Evolutionary conservation across 768 basidiomycete species (phyloP).

Genomic region (Suillus paluster): DNA sequence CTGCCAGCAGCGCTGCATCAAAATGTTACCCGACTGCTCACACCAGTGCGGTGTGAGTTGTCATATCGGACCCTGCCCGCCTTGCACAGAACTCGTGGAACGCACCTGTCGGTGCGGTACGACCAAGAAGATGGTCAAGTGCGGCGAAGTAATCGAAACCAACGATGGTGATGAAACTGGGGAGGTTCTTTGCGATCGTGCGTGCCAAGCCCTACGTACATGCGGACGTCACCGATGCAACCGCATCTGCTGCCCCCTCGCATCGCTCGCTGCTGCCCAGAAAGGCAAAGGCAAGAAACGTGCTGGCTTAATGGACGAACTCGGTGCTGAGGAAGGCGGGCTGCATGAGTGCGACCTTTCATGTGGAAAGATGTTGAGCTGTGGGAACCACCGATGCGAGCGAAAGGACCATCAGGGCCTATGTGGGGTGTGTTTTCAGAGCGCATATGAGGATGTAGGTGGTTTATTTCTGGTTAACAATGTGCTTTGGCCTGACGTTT

Average conservation of each 20-base stretch:
- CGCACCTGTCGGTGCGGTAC: slow-evolving; percentile 88
- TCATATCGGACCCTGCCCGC: slow-evolving; percentile 80
- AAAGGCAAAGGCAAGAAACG: slow-evolving; percentile 71
- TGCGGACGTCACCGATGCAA: slow-evolving; percentile 90
- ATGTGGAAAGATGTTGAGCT: slow-evolving; percentile 72
- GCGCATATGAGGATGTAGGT: slow-evolving; percentile 89
- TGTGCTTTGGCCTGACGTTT: background rate
- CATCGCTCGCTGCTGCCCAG: slow-evolving; percentile 55
- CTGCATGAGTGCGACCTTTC: slow-evolving; percentile 85
- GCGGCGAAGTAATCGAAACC: slow-evolving; percentile 44
- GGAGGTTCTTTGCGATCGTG: slow-evolving; percentile 79
- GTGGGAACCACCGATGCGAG: slow-evolving; percentile 83
- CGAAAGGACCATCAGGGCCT: slow-evolving; percentile 79
- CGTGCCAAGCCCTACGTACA: slow-evolving; percentile 75
- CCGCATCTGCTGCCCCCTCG: slow-evolving; percentile 88
- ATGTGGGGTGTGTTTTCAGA: slow-evolving; percentile 84
- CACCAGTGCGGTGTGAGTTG: slow-evolving; percentile 76
- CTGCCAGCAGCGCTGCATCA: slow-evolving; percentile 71
- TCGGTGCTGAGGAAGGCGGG: slow-evolving; percentile 62
- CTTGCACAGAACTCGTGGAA: slow-evolving; percentile 70
- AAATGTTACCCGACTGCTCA: slow-evolving; percentile 63
- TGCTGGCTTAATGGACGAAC: slow-evolving; percentile 37
- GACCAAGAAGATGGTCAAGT: slow-evolving; percentile 56
- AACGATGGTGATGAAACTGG: slow-evolving; percentile 47
- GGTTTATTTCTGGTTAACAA: background rate